Conservation (phyloP, 306 rosid genomes). For the Acmispon strigosus region DNA sequence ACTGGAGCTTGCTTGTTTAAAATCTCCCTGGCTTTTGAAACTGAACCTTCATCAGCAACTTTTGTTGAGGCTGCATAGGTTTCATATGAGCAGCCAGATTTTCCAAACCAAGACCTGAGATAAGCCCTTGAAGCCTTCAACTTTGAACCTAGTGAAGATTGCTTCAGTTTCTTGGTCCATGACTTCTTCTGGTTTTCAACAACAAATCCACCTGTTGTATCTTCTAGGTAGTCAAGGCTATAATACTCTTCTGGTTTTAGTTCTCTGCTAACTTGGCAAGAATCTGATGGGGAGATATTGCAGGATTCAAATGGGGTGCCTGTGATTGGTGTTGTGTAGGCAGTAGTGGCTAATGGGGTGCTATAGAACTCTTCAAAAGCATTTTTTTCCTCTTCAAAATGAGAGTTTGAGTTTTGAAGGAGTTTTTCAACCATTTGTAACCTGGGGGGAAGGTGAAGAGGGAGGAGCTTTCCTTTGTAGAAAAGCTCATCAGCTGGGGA, state of each 20-base stretch:
- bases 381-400: conserved; percentile 31
- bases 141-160: conserved; percentile 65
- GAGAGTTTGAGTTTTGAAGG: conserved; percentile 47
- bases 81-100: conserved; percentile 76
- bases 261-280: conserved; percentile 72
- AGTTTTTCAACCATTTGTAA: conserved; percentile 84
- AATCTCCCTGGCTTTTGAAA: conserved; percentile 49
- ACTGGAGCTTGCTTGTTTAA: conserved; percentile 35
- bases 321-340: conserved; percentile 58
- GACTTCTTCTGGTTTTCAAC: conserved; percentile 52
- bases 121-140: conserved; percentile 86
- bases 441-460: conserved; percentile 94
- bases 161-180: conserved; percentile 75
- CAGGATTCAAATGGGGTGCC: conserved; percentile 90
- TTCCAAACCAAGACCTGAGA: conserved; percentile 72
- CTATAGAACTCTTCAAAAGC: conserved; percentile 58
- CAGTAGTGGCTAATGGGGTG: conserved; percentile 68
- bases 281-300: conserved; percentile 72
- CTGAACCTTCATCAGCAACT: conserved; percentile 65
- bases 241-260: conserved; percentile 62
- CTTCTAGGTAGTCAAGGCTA: conserved; percentile 28
- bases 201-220: conserved; percentile 21
- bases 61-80: conserved; percentile 54
- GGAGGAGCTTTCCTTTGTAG: conserved; percentile 97
- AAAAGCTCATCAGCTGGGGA: conserved; percentile 99